These are phyloP conservation scores for Viridothelium virens DNA, from an alignment of 495 filamentous ascomycete species.

Conservation along the genomic window DNA sequence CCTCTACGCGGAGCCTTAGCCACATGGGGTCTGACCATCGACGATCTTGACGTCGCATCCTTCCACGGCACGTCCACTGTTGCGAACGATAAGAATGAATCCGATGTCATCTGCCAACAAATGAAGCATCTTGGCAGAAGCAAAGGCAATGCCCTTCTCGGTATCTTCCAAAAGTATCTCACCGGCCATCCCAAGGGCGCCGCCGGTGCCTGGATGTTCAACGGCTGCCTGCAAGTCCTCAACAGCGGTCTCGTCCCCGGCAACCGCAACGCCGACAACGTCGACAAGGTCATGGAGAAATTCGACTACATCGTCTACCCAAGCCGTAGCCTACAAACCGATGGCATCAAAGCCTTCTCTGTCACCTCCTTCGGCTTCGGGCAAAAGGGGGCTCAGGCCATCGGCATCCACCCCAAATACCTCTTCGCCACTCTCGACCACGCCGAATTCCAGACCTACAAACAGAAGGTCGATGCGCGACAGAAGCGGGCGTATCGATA, in stretches of 20 bases:
- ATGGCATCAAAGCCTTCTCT: constrained; percentile 95
- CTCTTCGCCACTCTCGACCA: constrained; percentile 91
- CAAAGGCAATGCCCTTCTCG: constrained; percentile 92
- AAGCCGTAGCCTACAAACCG: constrained; percentile 89
- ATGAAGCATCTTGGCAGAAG: constrained; percentile 86
- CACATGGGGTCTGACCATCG: constrained; percentile 95
- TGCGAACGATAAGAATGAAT: constrained; percentile 99
- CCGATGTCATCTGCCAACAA: constrained; percentile 94
- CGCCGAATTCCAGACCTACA: constrained; percentile 73
- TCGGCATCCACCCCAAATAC: constrained; percentile 94
- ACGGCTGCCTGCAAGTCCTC: constrained; percentile 89
- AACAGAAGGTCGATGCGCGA: constrained; percentile 74
- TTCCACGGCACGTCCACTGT: constrained; percentile 99
- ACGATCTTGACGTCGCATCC: constrained; percentile 88
- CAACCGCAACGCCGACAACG: constrained; percentile 96
- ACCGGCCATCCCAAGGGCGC: constrained; percentile 99
- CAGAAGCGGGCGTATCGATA: constrained; percentile 98
- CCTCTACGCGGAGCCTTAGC: constrained; percentile 90
- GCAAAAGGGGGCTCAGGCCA: constrained; percentile 95
- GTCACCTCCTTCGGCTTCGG: constrained; percentile 99
- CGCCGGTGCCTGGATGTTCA: constrained; percentile 99
- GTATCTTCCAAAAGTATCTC: constrained; percentile 99
- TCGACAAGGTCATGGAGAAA: constrained; percentile 91
- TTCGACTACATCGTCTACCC: constrained; percentile 98
- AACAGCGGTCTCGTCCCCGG: constrained; percentile 90